phyloP scores from a whole-genome alignment of 2,329 filamentous ascomycete genomes.

The Beauveria australis region DNA sequence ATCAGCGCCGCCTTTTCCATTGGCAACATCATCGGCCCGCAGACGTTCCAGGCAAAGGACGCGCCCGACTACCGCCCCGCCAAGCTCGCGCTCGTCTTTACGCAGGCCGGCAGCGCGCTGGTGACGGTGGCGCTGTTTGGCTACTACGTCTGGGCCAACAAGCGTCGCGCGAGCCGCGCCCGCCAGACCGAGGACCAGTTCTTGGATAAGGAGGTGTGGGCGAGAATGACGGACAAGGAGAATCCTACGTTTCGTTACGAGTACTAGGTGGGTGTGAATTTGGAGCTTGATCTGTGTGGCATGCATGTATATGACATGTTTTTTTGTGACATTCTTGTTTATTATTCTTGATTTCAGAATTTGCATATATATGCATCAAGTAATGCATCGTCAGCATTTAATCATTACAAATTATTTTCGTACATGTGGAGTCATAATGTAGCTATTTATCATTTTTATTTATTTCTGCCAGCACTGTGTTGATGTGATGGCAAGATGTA shows the following conservation, averaged over 20 bases:
- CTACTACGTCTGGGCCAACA: constrained; percentile 44
- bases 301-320: neutral
- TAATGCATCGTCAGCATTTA: neutral
- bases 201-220: constrained; percentile 35
- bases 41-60: constrained; percentile 27
- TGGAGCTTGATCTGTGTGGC: neutral
- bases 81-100: constrained; percentile 19
- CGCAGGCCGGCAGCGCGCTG: constrained; percentile 1
- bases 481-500: too few relatives aligned
- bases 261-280: constrained; percentile 21
- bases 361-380: neutral
- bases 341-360: neutral
- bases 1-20: constrained; percentile 21
- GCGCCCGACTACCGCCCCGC: constrained; percentile 27
- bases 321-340: neutral
- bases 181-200: constrained; percentile 32
- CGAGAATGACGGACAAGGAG: constrained; percentile 46
- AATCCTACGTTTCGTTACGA: constrained; percentile 49
- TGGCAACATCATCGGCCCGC: constrained; percentile 29
- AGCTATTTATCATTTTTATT: too few relatives aligned
- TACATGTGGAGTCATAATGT: too few relatives aligned
- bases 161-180: constrained; percentile 23
- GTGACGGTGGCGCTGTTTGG: constrained; percentile 21
- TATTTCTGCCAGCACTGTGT: too few relatives aligned
- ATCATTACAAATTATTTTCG: neutral